Evolutionary conservation across 176 grass and related monocot species (phyloP).

Genomic region (Carex myosuroides): DNA sequence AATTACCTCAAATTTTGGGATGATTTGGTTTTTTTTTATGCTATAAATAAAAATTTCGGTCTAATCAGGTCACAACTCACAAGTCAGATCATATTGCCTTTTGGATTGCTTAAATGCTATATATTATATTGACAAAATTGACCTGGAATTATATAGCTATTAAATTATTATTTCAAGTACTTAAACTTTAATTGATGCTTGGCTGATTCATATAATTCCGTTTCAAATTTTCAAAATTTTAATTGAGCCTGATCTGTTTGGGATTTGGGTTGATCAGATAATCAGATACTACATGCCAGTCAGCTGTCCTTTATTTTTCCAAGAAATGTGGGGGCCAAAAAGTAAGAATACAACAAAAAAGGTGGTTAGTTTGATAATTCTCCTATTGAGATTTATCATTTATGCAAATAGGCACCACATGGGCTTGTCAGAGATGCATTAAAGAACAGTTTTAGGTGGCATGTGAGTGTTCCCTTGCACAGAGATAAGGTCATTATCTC

Average conservation of each 20-base stretch:
- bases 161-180: background rate
- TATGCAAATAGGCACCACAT: background rate
- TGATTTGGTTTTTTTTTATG: too few relatives aligned
- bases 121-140: background rate
- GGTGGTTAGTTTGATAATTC: background rate
- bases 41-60: background rate
- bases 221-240: background rate
- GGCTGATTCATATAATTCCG: background rate
- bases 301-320: background rate
- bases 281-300: background rate
- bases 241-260: background rate
- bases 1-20: too few relatives aligned
- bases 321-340: conserved; percentile 3
- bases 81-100: background rate
- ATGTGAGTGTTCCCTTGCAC: background rate
- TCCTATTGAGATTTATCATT: background rate
- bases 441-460: background rate
- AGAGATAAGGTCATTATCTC: conserved; percentile 16
- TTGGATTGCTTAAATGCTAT: background rate
- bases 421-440: background rate
- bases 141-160: background rate
- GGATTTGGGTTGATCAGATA: background rate
- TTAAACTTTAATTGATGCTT: background rate
- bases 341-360: background rate
- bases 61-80: background rate